phyloP scores from a whole-genome alignment of 1,284 basidiomycete genomes.

The Ustilago curta region DNA sequence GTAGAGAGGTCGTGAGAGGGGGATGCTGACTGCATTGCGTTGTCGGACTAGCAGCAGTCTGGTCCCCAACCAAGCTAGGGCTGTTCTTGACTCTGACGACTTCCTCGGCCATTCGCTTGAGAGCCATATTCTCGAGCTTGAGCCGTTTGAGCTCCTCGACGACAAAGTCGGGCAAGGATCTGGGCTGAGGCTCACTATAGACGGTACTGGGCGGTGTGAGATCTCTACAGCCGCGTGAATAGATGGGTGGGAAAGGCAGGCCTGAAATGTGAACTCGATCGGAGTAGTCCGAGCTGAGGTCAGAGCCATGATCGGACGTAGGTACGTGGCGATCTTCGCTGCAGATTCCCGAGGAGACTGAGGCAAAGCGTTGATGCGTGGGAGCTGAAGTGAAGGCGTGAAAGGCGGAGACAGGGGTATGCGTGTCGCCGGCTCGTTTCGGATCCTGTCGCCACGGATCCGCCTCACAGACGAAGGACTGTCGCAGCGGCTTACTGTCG shows the following conservation, averaged over 20 bases:
- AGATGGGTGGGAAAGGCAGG: constrained; percentile 3
- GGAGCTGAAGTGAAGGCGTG: constrained; percentile 8
- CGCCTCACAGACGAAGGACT: not conserved
- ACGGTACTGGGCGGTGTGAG: constrained; percentile 2
- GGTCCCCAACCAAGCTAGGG: constrained; percentile 1
- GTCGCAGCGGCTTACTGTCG: not conserved
- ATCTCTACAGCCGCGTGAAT: constrained; percentile 7
- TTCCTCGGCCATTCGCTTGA: constrained; percentile 38
- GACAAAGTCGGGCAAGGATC: constrained; percentile 28
- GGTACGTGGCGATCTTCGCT: constrained; percentile 26
- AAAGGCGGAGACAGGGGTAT: not conserved
- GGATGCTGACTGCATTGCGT: constrained; percentile 22
- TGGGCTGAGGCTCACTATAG: constrained; percentile 10
- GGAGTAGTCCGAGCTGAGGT: constrained; percentile 43
- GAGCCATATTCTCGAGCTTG: constrained; percentile 50
- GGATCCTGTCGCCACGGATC: constrained; percentile 14
- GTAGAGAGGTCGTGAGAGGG: constrained; percentile 12
- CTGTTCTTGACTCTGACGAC: constrained; percentile 21
- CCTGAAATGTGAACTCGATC: constrained; percentile 21
- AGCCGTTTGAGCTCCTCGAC: constrained; percentile 42
- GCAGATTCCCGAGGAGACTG: constrained; percentile 22
- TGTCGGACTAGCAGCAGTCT: not conserved
- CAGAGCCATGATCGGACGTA: constrained; percentile 34
- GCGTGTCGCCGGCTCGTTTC: constrained; percentile 1
- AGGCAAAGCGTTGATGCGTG: constrained; percentile 31